Conservation (phyloP, 2,329 filamentous ascomycete genomes). For the Verticillium nubilum region DNA sequence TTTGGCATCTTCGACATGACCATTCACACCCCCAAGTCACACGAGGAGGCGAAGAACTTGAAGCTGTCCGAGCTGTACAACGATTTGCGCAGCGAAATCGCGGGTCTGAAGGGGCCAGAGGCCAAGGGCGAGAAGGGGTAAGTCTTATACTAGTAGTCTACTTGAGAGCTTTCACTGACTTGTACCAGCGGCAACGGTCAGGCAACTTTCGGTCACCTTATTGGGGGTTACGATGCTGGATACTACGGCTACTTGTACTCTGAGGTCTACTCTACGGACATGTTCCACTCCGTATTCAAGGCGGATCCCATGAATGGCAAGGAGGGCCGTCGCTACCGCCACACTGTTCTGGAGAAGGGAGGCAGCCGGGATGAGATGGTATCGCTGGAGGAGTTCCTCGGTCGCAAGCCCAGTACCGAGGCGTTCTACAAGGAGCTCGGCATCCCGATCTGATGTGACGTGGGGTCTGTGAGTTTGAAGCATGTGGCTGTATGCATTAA, state of each 20-base stretch:
- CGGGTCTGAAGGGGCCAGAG: conserved; percentile 69
- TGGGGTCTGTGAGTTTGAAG: background rate
- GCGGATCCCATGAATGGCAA: conserved; percentile 70
- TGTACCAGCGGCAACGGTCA: conserved; percentile 72
- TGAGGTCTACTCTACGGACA: conserved; percentile 77
- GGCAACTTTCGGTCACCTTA: conserved; percentile 76
- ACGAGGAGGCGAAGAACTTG: conserved; percentile 61
- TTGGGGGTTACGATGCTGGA: conserved; percentile 79
- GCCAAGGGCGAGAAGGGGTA: conserved; percentile 52
- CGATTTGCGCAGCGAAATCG: conserved; percentile 63
- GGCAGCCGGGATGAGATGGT: conserved; percentile 78
- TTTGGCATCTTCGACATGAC: conserved; percentile 84
- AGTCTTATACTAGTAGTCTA: conserved; percentile 15
- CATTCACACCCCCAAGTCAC: conserved; percentile 65
- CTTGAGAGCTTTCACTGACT: background rate
- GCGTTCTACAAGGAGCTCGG: conserved; percentile 78
- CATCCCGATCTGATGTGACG: conserved; percentile 11
- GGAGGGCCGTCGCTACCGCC: conserved; percentile 70
- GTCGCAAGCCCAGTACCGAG: conserved; percentile 69
- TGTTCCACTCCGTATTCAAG: conserved; percentile 80
- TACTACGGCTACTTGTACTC: conserved; percentile 75
- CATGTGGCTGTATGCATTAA: background rate
- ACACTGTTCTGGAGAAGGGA: conserved; percentile 72
- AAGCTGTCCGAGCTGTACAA: conserved; percentile 67
- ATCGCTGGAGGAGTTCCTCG: conserved; percentile 72